Evolutionary conservation across 768 basidiomycete genomes (phyloP).

Genomic region (Daedaleopsis sinensis): DNA sequence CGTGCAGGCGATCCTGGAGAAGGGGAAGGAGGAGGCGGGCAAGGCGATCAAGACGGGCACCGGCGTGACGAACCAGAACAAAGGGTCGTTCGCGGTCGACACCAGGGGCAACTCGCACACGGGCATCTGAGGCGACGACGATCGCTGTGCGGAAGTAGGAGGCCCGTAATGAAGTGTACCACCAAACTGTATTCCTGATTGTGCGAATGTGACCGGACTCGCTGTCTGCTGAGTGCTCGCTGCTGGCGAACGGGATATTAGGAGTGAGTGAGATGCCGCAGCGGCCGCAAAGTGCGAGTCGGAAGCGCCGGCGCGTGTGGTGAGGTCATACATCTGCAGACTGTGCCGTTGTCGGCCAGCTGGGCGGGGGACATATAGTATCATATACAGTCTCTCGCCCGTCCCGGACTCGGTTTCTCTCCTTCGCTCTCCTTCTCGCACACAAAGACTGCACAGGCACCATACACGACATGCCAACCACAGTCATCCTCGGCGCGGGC

Average conservation of each 20-base stretch:
- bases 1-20: constrained; percentile 57
- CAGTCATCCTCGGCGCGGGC: constrained; percentile 49
- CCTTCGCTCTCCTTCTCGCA: not conserved
- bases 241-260: too few species aligned
- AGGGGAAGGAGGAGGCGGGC: constrained; percentile 59
- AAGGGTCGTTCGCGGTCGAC: constrained; percentile 42
- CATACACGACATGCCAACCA: constrained; percentile 33
- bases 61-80: constrained; percentile 27
- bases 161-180: constrained; percentile 8
- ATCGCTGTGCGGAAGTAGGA: not conserved
- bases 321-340: not conserved
- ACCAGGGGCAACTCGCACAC: constrained; percentile 41
- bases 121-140: constrained; percentile 34
- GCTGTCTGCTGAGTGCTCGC: not conserved
- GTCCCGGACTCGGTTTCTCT: not conserved
- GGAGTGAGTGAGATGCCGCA: not conserved
- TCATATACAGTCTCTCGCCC: not conserved
- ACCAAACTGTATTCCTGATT: constrained; percentile 7
- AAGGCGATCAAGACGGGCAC: constrained; percentile 45
- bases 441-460: constrained; percentile 3
- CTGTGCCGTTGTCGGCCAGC: not conserved
- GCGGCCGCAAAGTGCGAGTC: too few species aligned
- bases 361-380: not conserved
- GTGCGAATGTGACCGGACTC: not conserved
- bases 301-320: not conserved